Conservation (phyloP, 441 rosid species). For the Manihot esculenta region DNA sequence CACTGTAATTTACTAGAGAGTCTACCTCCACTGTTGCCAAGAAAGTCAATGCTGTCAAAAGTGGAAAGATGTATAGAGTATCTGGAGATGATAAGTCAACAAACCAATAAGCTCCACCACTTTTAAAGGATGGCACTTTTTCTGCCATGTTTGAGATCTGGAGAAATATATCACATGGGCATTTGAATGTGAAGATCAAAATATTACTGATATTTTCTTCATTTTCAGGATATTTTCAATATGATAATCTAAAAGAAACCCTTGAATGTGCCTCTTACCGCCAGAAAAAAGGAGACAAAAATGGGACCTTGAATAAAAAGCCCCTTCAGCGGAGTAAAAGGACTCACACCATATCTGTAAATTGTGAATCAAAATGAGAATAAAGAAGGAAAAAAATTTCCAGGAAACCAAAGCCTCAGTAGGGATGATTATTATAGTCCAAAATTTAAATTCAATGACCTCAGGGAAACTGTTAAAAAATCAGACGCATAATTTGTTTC, state of each 20-base stretch:
- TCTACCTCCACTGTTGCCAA: conserved; percentile 82
- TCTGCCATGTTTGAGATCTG: conserved; percentile 89
- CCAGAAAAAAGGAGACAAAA: conserved; percentile 68
- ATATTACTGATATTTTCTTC: neutral
- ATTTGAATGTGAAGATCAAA: neutral
- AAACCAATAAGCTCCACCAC: conserved; percentile 87
- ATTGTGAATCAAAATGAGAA: conserved; percentile 14
- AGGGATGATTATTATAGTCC: neutral
- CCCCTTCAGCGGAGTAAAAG: conserved; percentile 76
- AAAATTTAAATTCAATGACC: neutral
- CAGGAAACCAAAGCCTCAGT: neutral
- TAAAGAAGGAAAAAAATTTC: neutral
- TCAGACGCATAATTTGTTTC: no score
- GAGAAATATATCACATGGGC: neutral
- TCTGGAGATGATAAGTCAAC: conserved; percentile 75
- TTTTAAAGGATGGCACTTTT: conserved; percentile 89
- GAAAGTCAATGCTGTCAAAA: conserved; percentile 65
- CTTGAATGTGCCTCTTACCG: conserved; percentile 46
- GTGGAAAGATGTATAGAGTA: conserved; percentile 60
- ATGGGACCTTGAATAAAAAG: conserved; percentile 71
- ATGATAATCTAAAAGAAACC: neutral
- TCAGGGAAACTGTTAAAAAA: no score
- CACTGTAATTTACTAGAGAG: no score
- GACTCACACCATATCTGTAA: conserved; percentile 75
- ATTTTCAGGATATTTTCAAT: neutral